Percentiles rank a stretch among this genome's conserved stretches.
phyloP scores from a whole-genome alignment of 768 basidiomycete species.

The Russula sp. region DNA sequence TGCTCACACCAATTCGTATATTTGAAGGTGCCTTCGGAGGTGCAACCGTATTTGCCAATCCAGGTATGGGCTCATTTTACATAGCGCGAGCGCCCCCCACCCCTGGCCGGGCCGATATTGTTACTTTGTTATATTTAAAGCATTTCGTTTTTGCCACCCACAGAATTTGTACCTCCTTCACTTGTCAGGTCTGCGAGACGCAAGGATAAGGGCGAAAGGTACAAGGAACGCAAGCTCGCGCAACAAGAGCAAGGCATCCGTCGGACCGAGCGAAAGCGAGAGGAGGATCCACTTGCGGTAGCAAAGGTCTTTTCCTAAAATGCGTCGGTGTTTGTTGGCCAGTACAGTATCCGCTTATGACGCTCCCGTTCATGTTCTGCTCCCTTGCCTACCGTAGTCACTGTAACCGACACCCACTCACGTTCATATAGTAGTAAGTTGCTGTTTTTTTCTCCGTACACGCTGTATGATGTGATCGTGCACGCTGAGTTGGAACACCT shows the following conservation, averaged over 20 bases:
- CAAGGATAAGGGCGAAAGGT: conserved; percentile 75
- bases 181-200: conserved; percentile 68
- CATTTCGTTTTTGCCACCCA: not conserved
- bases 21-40: conserved; percentile 98
- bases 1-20: conserved; percentile 94
- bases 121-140: conserved; percentile 9
- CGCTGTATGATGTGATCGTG: too few species aligned
- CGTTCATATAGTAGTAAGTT: not conserved
- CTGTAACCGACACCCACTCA: not conserved
- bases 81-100: too few species aligned
- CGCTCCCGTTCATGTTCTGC: conserved; percentile 2
- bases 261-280: conserved; percentile 58
- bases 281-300: conserved; percentile 79
- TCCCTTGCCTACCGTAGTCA: not conserved
- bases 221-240: conserved; percentile 76
- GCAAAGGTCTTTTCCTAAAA: conserved; percentile 86
- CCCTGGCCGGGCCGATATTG: not conserved
- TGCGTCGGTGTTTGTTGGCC: conserved; percentile 10
- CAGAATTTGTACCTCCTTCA: conserved; percentile 92
- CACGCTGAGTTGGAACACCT: too few species aligned
- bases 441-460: too few species aligned
- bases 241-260: conserved; percentile 63
- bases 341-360: not conserved
- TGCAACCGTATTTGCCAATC: conserved; percentile 93
- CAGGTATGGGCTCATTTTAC: conserved; percentile 53